Percentiles rank a stretch among this genome's conserved stretches.
phyloP scores from a whole-genome alignment of 805 yeast genomes.

The Metschnikowia kofuensis region DNA sequence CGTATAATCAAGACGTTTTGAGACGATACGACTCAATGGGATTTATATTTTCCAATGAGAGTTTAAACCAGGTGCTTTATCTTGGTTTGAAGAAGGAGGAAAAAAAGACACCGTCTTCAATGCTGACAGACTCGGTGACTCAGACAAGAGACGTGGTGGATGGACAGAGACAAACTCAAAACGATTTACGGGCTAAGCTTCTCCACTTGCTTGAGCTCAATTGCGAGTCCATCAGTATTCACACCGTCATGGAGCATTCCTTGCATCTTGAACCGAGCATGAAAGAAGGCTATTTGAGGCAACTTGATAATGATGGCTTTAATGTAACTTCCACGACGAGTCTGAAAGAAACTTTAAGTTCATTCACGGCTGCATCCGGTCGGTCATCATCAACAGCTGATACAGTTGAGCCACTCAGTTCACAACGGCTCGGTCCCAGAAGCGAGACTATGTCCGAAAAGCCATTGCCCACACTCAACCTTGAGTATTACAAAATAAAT shows the following conservation, averaged over 20 bases:
- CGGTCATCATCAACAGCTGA: background rate
- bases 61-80: slow-evolving; percentile 41
- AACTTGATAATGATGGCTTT: background rate
- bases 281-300: slow-evolving; percentile 34
- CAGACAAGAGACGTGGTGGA: background rate
- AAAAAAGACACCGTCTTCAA: slow-evolving; percentile 19
- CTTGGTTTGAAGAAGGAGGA: slow-evolving; percentile 37
- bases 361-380: slow-evolving; percentile 5
- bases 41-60: slow-evolving; percentile 42
- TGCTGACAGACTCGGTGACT: slow-evolving; percentile 1
- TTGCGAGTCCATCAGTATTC: slow-evolving; percentile 46
- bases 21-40: slow-evolving; percentile 40
- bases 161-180: background rate
- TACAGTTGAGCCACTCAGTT: background rate
- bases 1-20: slow-evolving; percentile 40
- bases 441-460: slow-evolving; percentile 19
- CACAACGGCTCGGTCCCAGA: background rate
- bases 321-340: background rate
- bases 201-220: slow-evolving; percentile 44
- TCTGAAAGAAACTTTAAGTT: slow-evolving; percentile 2
- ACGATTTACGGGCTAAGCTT: slow-evolving; percentile 37
- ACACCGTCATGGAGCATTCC: slow-evolving; percentile 62
- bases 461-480: slow-evolving; percentile 35
- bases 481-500: slow-evolving; percentile 32
- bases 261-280: slow-evolving; percentile 60